Evolutionary conservation across 148 eudicot species (phyloP).

Genomic region (Rheum nobile): DNA sequence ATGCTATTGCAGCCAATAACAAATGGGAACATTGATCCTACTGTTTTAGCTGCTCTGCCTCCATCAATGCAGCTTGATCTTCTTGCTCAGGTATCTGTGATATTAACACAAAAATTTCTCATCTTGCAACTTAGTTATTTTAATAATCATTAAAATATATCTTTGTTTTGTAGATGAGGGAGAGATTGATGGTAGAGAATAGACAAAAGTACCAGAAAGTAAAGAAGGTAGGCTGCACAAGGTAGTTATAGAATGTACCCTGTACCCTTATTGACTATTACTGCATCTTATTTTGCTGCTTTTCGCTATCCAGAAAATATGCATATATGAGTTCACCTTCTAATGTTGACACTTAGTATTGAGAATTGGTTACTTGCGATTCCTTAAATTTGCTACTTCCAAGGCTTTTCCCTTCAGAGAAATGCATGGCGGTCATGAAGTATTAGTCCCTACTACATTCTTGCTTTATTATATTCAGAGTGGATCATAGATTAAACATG

Average conservation of each 20-base stretch:
- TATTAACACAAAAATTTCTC: not conserved
- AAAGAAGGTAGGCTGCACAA: slow-evolving; percentile 49
- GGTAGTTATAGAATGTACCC: not conserved
- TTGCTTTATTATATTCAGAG: not conserved
- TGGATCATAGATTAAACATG: not conserved
- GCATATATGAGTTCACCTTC: not conserved
- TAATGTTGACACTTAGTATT: not conserved
- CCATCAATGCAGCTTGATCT: slow-evolving; percentile 99
- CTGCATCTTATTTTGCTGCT: not conserved
- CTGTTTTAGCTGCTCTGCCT: slow-evolving; percentile 92
- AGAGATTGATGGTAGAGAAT: slow-evolving; percentile 96
- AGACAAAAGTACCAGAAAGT: slow-evolving; percentile 93
- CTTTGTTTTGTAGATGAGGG: slow-evolving; percentile 69
- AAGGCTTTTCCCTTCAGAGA: not conserved
- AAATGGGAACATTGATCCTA: slow-evolving; percentile 72
- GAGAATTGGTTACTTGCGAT: not conserved
- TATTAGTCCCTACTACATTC: not conserved
- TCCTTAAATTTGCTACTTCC: not conserved
- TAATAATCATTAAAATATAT: not conserved
- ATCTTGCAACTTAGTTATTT: not conserved
- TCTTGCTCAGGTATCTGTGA: slow-evolving; percentile 61
- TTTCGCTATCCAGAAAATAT: not conserved
- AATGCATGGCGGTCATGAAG: not conserved
- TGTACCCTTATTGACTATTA: not conserved
- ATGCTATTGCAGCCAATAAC: slow-evolving; percentile 59